phyloP scores from a whole-genome alignment of 208 protist species.

The Trichomonas vaginalis region DNA sequence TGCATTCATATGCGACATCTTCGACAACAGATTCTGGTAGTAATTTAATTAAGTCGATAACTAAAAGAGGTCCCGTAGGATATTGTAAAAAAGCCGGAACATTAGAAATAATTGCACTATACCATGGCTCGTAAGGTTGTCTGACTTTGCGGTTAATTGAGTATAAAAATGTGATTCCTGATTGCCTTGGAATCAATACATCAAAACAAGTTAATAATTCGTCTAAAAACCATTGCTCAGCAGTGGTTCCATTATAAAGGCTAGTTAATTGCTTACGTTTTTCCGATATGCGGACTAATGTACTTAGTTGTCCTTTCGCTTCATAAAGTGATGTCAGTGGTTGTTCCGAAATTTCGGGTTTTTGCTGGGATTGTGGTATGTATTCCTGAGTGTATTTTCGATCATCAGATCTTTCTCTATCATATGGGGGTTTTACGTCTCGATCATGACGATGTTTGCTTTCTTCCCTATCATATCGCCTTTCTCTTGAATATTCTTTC shows the following conservation, averaged over 20 bases:
- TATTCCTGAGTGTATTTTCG: not conserved
- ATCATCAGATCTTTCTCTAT: not conserved
- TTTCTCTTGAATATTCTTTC: not conserved
- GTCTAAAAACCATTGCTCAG: not conserved
- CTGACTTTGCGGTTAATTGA: not conserved
- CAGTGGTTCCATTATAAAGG: not conserved
- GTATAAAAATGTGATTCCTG: not conserved
- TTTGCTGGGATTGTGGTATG: not conserved
- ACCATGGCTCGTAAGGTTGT: not conserved
- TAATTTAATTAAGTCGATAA: not conserved
- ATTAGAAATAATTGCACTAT: not conserved
- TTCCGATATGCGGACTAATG: not conserved
- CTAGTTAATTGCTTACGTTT: not conserved
- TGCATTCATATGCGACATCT: not conserved
- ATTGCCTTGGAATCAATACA: not conserved
- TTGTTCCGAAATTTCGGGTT: not conserved
- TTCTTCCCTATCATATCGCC: not conserved
- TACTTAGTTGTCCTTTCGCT: not conserved
- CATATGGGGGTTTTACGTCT: not conserved
- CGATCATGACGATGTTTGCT: not conserved
- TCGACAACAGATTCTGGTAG: not conserved
- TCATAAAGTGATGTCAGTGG: not conserved
- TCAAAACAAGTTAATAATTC: not conserved
- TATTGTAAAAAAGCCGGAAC: not conserved
- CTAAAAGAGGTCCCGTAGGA: not conserved